These are phyloP conservation scores for Protomyces arabidopsidicola DNA, from an alignment of 1,139 yeast species.

Conservation along the genomic window DNA sequence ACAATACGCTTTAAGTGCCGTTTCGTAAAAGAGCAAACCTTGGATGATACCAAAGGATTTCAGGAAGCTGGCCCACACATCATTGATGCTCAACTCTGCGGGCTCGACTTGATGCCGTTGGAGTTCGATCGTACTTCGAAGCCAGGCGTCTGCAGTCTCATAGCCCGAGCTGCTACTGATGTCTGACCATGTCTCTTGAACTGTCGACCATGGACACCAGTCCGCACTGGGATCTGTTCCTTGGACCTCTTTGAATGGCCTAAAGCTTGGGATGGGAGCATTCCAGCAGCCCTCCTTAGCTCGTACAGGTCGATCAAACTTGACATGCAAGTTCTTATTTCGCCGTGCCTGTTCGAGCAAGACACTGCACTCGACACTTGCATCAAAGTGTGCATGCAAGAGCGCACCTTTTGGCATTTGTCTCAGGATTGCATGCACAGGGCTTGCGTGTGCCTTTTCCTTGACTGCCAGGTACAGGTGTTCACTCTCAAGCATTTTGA, in stretches of 20 bases:
- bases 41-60: neutral
- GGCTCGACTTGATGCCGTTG: neutral
- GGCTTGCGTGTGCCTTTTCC: neutral
- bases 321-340: neutral
- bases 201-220: neutral
- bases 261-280: neutral
- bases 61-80: neutral
- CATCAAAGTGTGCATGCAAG: conserved; percentile 1
- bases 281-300: neutral
- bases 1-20: neutral
- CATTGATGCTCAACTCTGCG: neutral
- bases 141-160: neutral
- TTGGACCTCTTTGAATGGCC: neutral
- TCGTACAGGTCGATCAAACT: neutral
- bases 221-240: neutral
- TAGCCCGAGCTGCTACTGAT: neutral
- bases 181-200: neutral
- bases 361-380: neutral
- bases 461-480: neutral
- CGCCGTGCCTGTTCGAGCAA: neutral
- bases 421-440: neutral
- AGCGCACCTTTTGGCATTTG: neutral
- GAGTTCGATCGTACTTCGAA: neutral
- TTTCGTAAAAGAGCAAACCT: neutral
- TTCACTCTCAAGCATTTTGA: neutral